Evolutionary conservation across 2,329 filamentous ascomycete species (phyloP).

Genomic region (Aureobasidium sp.): DNA sequence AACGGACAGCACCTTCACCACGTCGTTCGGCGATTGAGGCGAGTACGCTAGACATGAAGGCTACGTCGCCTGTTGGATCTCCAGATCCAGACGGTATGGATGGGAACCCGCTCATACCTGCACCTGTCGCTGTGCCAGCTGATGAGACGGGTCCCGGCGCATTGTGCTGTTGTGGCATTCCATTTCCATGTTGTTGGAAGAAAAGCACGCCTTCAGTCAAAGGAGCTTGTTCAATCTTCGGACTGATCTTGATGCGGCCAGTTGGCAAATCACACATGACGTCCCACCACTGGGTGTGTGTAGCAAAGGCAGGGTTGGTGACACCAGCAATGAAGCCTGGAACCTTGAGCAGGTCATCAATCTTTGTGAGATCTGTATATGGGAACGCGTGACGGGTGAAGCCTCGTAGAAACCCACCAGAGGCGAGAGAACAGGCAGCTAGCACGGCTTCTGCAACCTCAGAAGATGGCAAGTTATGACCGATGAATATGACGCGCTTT

Average conservation of each 20-base stretch:
- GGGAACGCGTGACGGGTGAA: conserved; percentile 98
- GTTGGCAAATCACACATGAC: conserved; percentile 92
- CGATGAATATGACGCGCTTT: conserved; percentile 96
- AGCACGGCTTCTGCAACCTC: conserved; percentile 99
- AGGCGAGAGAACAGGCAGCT: conserved; percentile 94
- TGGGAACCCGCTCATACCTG: conserved; percentile 33
- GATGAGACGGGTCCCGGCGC: conserved; percentile 29
- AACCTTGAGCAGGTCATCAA: conserved; percentile 95
- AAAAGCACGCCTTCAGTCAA: conserved; percentile 87
- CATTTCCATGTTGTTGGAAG: conserved; percentile 64
- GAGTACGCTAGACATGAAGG: conserved; percentile 90
- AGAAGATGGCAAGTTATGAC: conserved; percentile 93
- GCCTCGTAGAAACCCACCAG: conserved; percentile 87
- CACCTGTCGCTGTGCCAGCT: conserved; percentile 38
- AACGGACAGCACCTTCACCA: conserved; percentile 89
- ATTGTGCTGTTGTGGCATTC: neutral
- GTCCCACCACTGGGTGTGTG: conserved; percentile 99
- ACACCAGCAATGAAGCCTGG: conserved; percentile 98
- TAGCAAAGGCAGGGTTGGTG: conserved; percentile 95
- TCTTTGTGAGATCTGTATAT: conserved; percentile 98
- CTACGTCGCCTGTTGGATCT: conserved; percentile 86
- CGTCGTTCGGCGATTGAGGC: conserved; percentile 86
- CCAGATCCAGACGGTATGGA: conserved; percentile 27
- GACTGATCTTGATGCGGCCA: conserved; percentile 95
- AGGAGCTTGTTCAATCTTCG: conserved; percentile 81